Evolutionary conservation across 2,329 filamentous ascomycete genomes (phyloP).

Genomic region (Dactylellina haptotyla): DNA sequence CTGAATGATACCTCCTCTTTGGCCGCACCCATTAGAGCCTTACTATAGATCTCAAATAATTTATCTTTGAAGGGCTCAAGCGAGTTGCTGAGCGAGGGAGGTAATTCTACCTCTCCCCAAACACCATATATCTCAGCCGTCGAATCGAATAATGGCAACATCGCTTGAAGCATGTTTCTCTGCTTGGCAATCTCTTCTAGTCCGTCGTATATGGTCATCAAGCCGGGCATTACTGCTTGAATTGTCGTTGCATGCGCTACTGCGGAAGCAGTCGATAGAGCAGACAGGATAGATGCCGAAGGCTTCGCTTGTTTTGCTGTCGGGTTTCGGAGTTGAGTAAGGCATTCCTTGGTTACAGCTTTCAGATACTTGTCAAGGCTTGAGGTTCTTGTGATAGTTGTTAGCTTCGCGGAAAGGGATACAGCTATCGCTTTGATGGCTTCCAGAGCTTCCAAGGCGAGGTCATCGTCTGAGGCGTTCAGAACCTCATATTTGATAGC

Average conservation of each 20-base stretch:
- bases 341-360: constrained; percentile 73
- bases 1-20: constrained; percentile 67
- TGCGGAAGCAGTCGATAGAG: constrained; percentile 68
- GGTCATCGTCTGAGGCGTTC: constrained; percentile 71
- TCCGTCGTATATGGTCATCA: constrained; percentile 71
- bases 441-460: constrained; percentile 70
- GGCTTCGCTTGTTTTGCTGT: constrained; percentile 75
- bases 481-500: constrained; percentile 75
- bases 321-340: constrained; percentile 74
- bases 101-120: constrained; percentile 64
- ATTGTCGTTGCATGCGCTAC: constrained; percentile 68
- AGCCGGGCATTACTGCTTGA: constrained; percentile 68
- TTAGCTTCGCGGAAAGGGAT: constrained; percentile 65
- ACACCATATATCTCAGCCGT: constrained; percentile 69
- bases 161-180: constrained; percentile 71
- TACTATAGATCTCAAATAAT: constrained; percentile 68
- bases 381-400: constrained; percentile 61
- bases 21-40: constrained; percentile 66
- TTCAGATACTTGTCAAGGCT: constrained; percentile 68
- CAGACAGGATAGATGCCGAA: constrained; percentile 70
- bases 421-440: constrained; percentile 68
- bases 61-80: constrained; percentile 65
- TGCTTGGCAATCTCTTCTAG: constrained; percentile 72
- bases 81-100: constrained; percentile 62
- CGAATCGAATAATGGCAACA: constrained; percentile 70